Percentiles rank a stretch among this genome's conserved stretches.
phyloP scores from a whole-genome alignment of 2,329 filamentous ascomycete genomes.

The Blastomyces emzantsi region DNA sequence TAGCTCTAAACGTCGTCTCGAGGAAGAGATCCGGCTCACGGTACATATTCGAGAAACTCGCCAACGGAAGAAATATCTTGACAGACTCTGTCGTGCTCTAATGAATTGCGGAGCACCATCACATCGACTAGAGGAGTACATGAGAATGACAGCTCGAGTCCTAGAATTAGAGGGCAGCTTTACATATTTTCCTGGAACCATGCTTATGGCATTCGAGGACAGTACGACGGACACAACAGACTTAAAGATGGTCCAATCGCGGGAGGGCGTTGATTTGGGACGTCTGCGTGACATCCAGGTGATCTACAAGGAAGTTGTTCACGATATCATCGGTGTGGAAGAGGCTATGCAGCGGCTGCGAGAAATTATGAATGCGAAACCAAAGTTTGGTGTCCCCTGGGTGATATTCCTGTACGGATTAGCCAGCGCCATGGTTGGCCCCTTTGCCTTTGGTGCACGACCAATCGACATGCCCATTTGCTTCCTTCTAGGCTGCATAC shows the following conservation, averaged over 20 bases:
- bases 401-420: constrained; percentile 63
- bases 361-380: constrained; percentile 48
- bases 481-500: constrained; percentile 64
- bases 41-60: constrained; percentile 60
- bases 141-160: constrained; percentile 81
- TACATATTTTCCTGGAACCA: constrained; percentile 80
- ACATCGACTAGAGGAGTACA: constrained; percentile 80
- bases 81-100: constrained; percentile 73
- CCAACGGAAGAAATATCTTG: constrained; percentile 69
- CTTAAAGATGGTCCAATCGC: constrained; percentile 37
- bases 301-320: constrained; percentile 42
- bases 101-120: constrained; percentile 90
- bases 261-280: constrained; percentile 37
- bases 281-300: constrained; percentile 38
- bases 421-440: constrained; percentile 65
- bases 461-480: constrained; percentile 69
- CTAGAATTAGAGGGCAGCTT: constrained; percentile 85
- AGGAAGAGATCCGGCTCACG: constrained; percentile 49
- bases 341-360: constrained; percentile 38
- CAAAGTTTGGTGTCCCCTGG: constrained; percentile 46
- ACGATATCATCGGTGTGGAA: constrained; percentile 39
- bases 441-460: constrained; percentile 69
- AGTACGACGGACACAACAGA: constrained; percentile 38
- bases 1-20: constrained; percentile 17
- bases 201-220: constrained; percentile 82